Conservation (phyloP, 2,329 filamentous ascomycete genomes). For the Chalaropsis thielavioides region DNA sequence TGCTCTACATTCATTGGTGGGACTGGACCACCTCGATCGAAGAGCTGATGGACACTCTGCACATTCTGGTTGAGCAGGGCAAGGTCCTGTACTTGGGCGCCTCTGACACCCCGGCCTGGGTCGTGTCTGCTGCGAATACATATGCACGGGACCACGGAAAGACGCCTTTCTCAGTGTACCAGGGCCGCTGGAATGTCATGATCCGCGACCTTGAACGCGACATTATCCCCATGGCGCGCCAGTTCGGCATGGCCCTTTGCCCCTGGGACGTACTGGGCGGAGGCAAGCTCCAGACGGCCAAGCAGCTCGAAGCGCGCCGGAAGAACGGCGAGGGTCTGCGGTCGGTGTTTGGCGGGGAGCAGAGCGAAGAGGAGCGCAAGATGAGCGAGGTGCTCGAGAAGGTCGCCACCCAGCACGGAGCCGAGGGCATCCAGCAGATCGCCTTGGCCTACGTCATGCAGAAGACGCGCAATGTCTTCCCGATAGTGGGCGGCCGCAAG, state of each 20-base stretch:
- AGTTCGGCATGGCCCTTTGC: conserved; percentile 35
- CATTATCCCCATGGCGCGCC: conserved; percentile 30
- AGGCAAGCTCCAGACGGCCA: conserved; percentile 34
- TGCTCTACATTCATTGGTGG: conserved; percentile 34
- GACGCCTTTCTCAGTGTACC: conserved; percentile 28
- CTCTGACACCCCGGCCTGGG: conserved; percentile 29
- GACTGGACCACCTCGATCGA: conserved; percentile 30
- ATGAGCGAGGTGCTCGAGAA: conserved; percentile 44
- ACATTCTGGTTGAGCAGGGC: conserved; percentile 29
- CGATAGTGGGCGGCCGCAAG: conserved; percentile 38
- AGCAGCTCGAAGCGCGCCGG: conserved; percentile 24
- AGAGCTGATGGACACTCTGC: conserved; percentile 31
- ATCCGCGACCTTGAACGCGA: conserved; percentile 28
- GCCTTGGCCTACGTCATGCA: conserved; percentile 38
- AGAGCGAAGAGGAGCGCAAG: conserved; percentile 35
- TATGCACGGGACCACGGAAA: conserved; percentile 26
- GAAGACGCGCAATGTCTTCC: conserved; percentile 40
- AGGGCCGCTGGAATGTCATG: conserved; percentile 27
- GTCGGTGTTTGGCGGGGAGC: conserved; percentile 19
- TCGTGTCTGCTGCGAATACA: conserved; percentile 28
- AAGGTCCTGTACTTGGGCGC: conserved; percentile 31
- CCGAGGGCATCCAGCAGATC: conserved; percentile 43
- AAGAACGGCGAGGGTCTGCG: conserved; percentile 29
- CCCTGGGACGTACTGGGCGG: conserved; percentile 47
- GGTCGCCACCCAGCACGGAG: conserved; percentile 41